Base-by-base conservation (phyloP, 108 stramenopile genomes). In the Mayamaea pseudoterrestris region DNA sequence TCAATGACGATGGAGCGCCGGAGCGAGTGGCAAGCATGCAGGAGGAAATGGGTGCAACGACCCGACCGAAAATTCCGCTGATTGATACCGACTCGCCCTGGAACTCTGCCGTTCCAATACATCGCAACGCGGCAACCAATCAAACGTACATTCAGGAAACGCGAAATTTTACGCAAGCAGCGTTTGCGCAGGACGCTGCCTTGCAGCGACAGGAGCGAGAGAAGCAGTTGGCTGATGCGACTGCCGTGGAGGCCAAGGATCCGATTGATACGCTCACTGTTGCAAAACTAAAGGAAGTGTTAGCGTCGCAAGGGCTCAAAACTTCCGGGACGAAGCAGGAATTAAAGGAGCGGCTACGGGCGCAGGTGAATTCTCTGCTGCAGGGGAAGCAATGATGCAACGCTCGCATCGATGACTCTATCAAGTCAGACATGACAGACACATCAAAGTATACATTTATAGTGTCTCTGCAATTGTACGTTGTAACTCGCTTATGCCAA, bases 221-320 rank as follows among this genome's bases (percentile, higher is more conserved):
- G 44, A 23, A 30, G 25, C 32, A 18, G 13, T 2, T 31, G 43
- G 2, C 28, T 14, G 30, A 3, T 16, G 7, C 7, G 41, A 16
- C 16, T 14, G 11, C 41, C 13, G 42, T 25, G 12, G 41, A 30
- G 50, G 43, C 51, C 21, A 30, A 47, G 27, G 88, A 85, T 67
- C 83, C 88, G 2, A 83, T 90, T 40, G 75, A 68, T 53, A 50
- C 44, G 17, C 55, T 90, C 12, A 83, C 88, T 0, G 83, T 90
- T 4, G 60, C 56, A n/a, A 47, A 67, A 53, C 73, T 90, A n/a
- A 82, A 75, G 48, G 78, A 90, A 53, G 67, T 90, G 50, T 47
- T 90, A 24, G 50, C 53, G 29, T 47, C 60, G 24, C 67, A 80
- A 32, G 77, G 78, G 16, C 46, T 90, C 7, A 80, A 83, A 61